Base-by-base conservation (phyloP, 192 early-diverging fungal genomes). In the Gigaspora rosea region DNA sequence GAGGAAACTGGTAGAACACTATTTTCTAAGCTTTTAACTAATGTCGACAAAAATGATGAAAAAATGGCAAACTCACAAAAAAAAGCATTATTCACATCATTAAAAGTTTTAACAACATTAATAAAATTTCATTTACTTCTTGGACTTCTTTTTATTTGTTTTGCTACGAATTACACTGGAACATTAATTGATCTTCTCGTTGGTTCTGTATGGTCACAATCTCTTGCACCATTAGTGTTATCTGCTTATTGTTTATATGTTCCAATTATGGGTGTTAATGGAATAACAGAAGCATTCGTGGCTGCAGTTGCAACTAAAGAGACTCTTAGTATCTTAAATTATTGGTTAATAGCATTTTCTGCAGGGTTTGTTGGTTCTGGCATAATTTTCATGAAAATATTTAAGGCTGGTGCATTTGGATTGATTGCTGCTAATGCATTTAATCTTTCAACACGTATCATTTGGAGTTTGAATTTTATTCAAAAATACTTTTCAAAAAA, bases 241-340 rank as follows among this genome's bases (percentile, higher is more conserved):
- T 80, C 89, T 2, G 80, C 88, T 1, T 99, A 97, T 79, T 97
- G 95, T 75, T 75, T 93, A 48, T 99, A 96, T 85, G 87, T 99
- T 1, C 97, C 97, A 4, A 71, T 97, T 12, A 92, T 98, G 93
- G 97, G 95, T 13, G 68, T 96, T 41, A 99, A 99, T 80, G 97
- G 97, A 0, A 92, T 99, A 67, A 91, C 94, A 7, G 97, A 99
- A 80, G 94, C 92, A 1, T 98, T 96, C 81, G 87, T 97, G 20
- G 95, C 96, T 77, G 94, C 92, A 3, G 93, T 95, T 20, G 97
- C 91, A 0, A 83, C 91, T 6, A 82, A 87, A 52, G 75, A 80
- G 2, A 88, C 91, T 63, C 81, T 99, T 11, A 47, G 81, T 7
- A 57, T 76, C 20, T 85, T 93, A 50, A 94, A 90, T 69, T 73